These are phyloP conservation scores for Fusarium sp. DNA, from an alignment of 2,329 filamentous ascomycete species.

Conservation along the genomic window DNA sequence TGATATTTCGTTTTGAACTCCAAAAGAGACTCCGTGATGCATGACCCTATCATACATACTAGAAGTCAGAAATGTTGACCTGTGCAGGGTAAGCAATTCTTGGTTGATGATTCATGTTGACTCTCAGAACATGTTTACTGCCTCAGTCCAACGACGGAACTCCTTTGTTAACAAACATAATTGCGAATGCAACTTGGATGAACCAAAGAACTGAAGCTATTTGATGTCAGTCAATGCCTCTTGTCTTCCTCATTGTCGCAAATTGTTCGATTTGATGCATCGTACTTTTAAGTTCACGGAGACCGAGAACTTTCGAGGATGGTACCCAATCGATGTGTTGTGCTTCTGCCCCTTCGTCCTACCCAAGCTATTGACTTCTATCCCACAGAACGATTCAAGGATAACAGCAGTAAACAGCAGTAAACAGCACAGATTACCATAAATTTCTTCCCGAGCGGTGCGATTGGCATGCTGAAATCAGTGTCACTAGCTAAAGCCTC, in stretches of 20 bases:
- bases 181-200: neutral
- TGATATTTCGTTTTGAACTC: neutral
- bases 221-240: neutral
- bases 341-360: no score
- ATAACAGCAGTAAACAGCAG: no score
- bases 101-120: neutral
- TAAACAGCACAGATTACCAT: no score
- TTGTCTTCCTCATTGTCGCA: neutral
- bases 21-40: neutral
- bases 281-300: neutral
- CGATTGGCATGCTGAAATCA: no score
- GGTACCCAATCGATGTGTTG: no score
- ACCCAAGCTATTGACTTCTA: no score
- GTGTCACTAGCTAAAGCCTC: no score
- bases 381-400: no score
- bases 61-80: neutral
- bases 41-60: neutral
- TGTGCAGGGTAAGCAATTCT: neutral
- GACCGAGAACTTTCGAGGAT: no score
- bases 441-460: no score
- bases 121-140: neutral
- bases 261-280: neutral
- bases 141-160: neutral
- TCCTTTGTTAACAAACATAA: neutral
- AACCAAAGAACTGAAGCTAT: neutral